Conservation (phyloP, 1,284 basidiomycete species). For the Fomitopsis betulina region DNA sequence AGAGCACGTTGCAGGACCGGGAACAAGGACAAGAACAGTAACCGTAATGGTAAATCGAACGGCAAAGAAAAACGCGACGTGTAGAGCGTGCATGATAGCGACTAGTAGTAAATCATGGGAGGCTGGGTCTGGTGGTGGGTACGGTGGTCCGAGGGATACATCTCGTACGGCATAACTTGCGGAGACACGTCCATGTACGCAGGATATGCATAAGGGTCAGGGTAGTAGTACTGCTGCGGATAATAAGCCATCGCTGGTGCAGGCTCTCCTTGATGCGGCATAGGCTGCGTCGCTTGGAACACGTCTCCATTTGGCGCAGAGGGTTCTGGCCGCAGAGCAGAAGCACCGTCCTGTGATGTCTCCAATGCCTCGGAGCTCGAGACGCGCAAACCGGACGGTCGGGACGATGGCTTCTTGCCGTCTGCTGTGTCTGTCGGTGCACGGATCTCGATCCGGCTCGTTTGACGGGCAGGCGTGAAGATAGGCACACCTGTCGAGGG, state of each 20-base stretch:
- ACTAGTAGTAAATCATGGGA: conserved; percentile 55
- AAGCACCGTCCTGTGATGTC: neutral
- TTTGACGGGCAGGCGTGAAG: conserved; percentile 70
- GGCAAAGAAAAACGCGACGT: conserved; percentile 5
- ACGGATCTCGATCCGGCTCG: conserved; percentile 69
- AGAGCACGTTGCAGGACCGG: conserved; percentile 21
- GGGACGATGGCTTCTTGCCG: conserved; percentile 27
- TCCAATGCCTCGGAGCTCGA: conserved; percentile 14
- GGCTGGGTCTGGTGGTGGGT: conserved; percentile 36
- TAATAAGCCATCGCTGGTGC: conserved; percentile 45
- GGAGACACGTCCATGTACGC: conserved; percentile 59
- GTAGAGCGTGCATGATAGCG: conserved; percentile 8
- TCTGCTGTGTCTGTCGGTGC: conserved; percentile 44
- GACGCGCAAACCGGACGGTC: conserved; percentile 31
- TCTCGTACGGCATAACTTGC: conserved; percentile 59
- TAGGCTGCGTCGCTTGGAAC: conserved; percentile 13
- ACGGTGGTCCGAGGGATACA: conserved; percentile 51
- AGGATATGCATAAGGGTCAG: conserved; percentile 60
- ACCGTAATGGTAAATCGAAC: too few relatives aligned
- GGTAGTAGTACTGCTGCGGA: conserved; percentile 59
- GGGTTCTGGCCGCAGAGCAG: neutral
- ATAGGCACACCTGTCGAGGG: conserved; percentile 57
- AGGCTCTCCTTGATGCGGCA: conserved; percentile 24
- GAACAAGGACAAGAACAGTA: conserved; percentile 1
- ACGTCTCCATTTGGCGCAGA: neutral